Evolutionary conservation across 495 filamentous ascomycete species (phyloP).

Genomic region (Xylaria telfairii): DNA sequence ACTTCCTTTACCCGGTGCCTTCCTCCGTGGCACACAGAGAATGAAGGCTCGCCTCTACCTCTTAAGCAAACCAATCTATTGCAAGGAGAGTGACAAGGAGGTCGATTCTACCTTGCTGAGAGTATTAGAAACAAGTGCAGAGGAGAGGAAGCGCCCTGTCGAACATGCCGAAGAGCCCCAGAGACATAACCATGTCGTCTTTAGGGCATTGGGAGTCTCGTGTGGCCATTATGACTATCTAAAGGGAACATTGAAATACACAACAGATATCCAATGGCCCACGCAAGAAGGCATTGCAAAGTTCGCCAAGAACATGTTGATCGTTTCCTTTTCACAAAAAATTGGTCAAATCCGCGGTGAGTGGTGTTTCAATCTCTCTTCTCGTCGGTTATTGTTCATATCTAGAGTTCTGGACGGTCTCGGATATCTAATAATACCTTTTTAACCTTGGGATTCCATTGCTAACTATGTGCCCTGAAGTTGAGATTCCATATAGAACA

Average conservation of each 20-base stretch:
- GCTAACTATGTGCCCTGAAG: constrained; percentile 6
- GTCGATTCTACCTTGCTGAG: constrained; percentile 47
- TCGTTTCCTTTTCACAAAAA: constrained; percentile 33
- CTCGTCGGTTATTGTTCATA: neutral
- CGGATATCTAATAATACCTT: neutral
- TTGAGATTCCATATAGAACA: constrained; percentile 37
- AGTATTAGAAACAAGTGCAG: constrained; percentile 41
- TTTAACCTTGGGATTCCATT: constrained; percentile 7
- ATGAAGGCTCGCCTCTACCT: constrained; percentile 44
- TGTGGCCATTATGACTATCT: constrained; percentile 60
- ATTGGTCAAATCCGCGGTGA: constrained; percentile 12
- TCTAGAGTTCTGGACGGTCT: neutral
- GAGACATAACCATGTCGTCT: constrained; percentile 30
- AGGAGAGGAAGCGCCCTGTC: constrained; percentile 28
- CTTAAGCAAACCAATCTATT: constrained; percentile 46
- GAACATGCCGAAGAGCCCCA: constrained; percentile 14
- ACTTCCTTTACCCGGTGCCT: constrained; percentile 7
- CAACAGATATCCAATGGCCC: constrained; percentile 48
- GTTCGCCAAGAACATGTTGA: constrained; percentile 51
- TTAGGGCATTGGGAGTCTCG: constrained; percentile 41
- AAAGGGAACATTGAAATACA: constrained; percentile 48
- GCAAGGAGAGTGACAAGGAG: constrained; percentile 46
- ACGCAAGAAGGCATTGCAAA: constrained; percentile 41
- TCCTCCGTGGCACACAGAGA: neutral
- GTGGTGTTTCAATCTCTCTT: neutral